Percentiles rank a stretch among this genome's conserved stretches.
These are phyloP conservation scores for Prunus mira DNA, from an alignment of 306 rosid species.

Conservation along the genomic window DNA sequence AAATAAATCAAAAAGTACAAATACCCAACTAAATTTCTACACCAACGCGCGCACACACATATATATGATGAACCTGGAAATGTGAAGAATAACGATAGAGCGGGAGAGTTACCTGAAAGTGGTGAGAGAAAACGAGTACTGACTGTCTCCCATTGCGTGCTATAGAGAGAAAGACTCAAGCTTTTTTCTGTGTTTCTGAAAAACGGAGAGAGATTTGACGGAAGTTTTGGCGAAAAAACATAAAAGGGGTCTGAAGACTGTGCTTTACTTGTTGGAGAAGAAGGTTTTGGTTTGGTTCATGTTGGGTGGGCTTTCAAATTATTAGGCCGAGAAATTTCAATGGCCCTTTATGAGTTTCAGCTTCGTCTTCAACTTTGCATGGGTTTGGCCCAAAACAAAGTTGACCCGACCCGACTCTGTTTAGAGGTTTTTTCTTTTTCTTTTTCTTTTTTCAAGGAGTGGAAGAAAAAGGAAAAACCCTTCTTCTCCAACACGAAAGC, in stretches of 20 bases:
- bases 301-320: neutral
- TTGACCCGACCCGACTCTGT: neutral
- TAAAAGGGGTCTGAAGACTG: neutral
- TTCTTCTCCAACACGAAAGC: conserved; percentile 23
- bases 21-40: neutral
- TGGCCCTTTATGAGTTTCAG: too few relatives aligned
- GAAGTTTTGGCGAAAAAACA: neutral
- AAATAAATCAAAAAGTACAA: conserved; percentile 9
- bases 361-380: too few relatives aligned
- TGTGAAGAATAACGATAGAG: neutral
- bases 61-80: neutral
- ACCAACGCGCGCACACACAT: neutral
- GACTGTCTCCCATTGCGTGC: conserved; percentile 47
- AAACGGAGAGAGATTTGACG: neutral
- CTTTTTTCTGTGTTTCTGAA: neutral
- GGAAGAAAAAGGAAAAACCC: conserved; percentile 10
- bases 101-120: conserved; percentile 42
- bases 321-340: too few relatives aligned
- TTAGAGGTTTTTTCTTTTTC: neutral
- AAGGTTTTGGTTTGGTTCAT: conserved; percentile 6
- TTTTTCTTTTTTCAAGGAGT: neutral
- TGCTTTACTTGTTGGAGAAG: conserved; percentile 30
- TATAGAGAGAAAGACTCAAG: conserved; percentile 9
- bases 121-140: conserved; percentile 54
- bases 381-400: neutral